These are phyloP conservation scores for Tolypocladium sp. DNA, from an alignment of 2,329 filamentous ascomycete species.

Conservation along the genomic window DNA sequence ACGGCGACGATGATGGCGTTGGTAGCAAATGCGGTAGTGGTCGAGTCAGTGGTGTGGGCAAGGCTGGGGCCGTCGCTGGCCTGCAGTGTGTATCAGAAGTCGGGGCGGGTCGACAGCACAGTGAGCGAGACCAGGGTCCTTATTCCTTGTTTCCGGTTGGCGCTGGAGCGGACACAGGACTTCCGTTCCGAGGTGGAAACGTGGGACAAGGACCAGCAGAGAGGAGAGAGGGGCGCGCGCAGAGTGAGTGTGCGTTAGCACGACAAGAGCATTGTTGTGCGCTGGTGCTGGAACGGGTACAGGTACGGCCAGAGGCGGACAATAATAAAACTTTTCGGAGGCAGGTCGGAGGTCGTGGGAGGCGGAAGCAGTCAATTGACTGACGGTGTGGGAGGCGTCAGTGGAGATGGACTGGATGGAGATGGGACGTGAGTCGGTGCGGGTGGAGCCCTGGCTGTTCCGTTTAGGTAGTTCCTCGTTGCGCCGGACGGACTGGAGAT, in stretches of 20 bases:
- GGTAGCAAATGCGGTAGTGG: neutral
- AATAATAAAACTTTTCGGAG: conserved; percentile 20
- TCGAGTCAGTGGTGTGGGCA: conserved; percentile 3
- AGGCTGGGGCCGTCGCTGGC: conserved; percentile 6
- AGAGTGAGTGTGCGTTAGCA: conserved; percentile 4
- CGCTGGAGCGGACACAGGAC: conserved; percentile 3
- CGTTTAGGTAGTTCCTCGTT: conserved; percentile 1
- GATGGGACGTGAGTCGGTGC: conserved; percentile 6
- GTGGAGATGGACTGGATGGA: neutral
- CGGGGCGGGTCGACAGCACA: conserved; percentile 6
- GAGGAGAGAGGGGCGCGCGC: conserved; percentile 9
- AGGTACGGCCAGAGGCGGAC: neutral
- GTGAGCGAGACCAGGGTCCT: conserved; percentile 4
- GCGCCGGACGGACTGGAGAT: neutral
- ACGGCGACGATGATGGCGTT: neutral
- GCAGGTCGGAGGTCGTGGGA: conserved; percentile 17
- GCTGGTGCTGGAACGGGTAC: neutral
- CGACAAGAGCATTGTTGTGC: neutral
- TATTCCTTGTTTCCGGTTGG: conserved; percentile 7
- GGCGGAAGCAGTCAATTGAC: conserved; percentile 6
- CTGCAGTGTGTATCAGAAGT: conserved; percentile 9
- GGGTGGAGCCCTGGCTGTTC: conserved; percentile 3
- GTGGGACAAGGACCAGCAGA: conserved; percentile 2
- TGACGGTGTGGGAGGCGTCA: conserved; percentile 1
- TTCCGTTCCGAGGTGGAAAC: conserved; percentile 8